Evolutionary conservation across 2,329 filamentous ascomycete species (phyloP).

Genomic region (Apiospora arundinis): DNA sequence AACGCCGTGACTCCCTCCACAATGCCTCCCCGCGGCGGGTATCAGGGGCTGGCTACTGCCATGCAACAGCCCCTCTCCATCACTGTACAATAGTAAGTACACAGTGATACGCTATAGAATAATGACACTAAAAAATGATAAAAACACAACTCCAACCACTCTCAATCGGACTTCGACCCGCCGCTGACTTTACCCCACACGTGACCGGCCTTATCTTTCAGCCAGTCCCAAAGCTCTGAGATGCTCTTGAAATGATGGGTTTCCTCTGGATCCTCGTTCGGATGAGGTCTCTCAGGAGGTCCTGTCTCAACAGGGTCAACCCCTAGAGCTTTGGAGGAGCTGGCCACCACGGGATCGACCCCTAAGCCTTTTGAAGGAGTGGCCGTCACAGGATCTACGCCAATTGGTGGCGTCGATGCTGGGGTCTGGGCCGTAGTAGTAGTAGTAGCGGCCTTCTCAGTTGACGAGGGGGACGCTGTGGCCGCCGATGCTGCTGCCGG

Average conservation of each 20-base stretch:
- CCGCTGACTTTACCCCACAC: constrained; percentile 9
- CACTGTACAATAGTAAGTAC: background rate
- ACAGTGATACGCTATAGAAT: background rate
- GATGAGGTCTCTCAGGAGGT: constrained; percentile 5
- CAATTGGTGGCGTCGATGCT: background rate
- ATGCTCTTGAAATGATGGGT: constrained; percentile 11
- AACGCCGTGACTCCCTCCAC: background rate
- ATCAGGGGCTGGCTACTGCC: background rate
- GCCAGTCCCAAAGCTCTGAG: constrained; percentile 19
- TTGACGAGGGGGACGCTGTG: background rate
- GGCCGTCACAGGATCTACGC: constrained; percentile 16
- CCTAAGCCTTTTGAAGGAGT: background rate
- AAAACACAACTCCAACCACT: background rate
- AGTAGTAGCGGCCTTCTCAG: background rate
- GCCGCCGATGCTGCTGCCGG: background rate
- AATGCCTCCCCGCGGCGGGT: background rate
- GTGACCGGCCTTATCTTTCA: constrained; percentile 9
- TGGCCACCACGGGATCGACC: background rate
- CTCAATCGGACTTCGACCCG: background rate
- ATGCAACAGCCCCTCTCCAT: background rate
- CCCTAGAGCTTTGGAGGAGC: background rate
- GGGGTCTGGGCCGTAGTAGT: background rate
- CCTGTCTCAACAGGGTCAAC: constrained; percentile 15
- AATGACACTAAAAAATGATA: background rate
- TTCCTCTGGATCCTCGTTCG: background rate